Conservation (phyloP, 2,329 filamentous ascomycete genomes). For the Colletotrichum gloeosporioides region DNA sequence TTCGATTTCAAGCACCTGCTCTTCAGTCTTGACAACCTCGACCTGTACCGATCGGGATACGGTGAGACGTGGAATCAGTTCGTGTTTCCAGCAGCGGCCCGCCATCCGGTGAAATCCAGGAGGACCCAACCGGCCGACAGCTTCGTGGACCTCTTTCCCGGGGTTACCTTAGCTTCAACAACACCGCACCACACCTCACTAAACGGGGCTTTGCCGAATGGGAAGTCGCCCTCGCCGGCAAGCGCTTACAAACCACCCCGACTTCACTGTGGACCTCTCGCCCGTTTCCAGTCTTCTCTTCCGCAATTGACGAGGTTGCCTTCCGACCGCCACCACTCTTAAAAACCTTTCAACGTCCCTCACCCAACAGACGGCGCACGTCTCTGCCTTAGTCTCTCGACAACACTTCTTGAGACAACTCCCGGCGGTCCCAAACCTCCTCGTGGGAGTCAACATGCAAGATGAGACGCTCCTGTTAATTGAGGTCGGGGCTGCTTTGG, state of each 20-base stretch:
- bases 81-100: background rate
- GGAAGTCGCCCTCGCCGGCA: background rate
- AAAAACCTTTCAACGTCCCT: background rate
- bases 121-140: background rate
- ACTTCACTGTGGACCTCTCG: background rate
- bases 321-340: background rate
- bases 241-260: background rate
- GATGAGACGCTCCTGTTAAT: slow-evolving; percentile 17
- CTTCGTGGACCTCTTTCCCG: background rate
- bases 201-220: background rate
- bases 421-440: background rate
- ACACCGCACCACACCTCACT: background rate
- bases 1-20: background rate
- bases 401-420: background rate
- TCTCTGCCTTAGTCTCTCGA: background rate
- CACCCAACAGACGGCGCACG: background rate
- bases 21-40: background rate
- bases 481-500: slow-evolving; percentile 33
- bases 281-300: background rate
- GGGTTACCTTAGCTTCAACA: background rate
- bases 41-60: background rate
- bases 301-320: background rate
- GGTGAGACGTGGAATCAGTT: background rate
- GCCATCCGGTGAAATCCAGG: background rate
- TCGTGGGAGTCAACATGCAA: slow-evolving; percentile 3